Base-by-base conservation (phyloP, 352 stramenopile species). In the Phytophthora fragariaefolia region DNA sequence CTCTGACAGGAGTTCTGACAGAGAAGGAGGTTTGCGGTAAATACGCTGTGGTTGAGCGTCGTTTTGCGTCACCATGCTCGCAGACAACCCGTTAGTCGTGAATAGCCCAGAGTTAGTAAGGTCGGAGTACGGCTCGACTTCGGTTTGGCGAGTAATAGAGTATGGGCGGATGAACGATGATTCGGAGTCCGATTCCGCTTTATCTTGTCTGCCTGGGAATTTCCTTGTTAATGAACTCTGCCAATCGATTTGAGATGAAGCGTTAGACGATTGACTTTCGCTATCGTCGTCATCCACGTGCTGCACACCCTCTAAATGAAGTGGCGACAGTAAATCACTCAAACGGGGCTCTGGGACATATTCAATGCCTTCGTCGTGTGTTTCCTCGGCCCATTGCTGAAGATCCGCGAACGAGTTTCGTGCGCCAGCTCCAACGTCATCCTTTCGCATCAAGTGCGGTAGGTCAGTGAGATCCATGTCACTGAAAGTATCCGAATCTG, bases 401-500 rank as follows among this genome's bases (percentile, higher is more conserved):
- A 82, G 49, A 47, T 86, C 67, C 4, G 78, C 70, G 62, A 84
- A 80, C 13, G 75, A 83, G 36, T 51, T 82, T 45, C 61, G 57
- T 18, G 49, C 42, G 5, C 52, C 55, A 23, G 45, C 72, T 18
- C 74, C 71, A 4, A 60, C 58, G n/a, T 69, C 66, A 52, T 90
- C 79, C 9, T 87, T 89, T 43, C 77, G 79, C 80, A 93, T 89
- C 42, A 93, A 62, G 27, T 93, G 84, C 15, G 84, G 84, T 10
- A 93, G 70, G 38, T 90, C 82, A 9, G 80, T 79, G 49, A 93
- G 65, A 40, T 91, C 84, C 65, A 92, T 71, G 51, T 92, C 84
- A 47, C 84, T 93, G 56, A 93, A 93, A 0, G 84, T 89, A 42
- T 93, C 84, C 6, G 77, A 90, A 18, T 80, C 71, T 24, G 80